Evolutionary conservation across 1,139 yeast species (phyloP), one percentile per base, ranked within the genome.

Genomic region (Pichia sp.): DNA sequence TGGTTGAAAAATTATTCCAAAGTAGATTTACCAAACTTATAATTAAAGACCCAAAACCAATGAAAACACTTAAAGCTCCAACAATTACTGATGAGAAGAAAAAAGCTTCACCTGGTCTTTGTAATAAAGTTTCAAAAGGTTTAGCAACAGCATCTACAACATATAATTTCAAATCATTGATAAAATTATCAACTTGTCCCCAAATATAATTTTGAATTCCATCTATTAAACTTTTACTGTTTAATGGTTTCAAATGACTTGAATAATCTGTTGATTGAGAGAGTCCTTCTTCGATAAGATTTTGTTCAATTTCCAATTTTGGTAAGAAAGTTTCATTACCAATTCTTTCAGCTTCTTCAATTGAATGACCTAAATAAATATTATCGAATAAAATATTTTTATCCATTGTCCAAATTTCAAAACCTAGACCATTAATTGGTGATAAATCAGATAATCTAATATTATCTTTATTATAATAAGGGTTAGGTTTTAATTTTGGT

Each of bases 371-470:
- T 48, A 89, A 59, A 59, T 86, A 88, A 43, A 88, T 77, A 63
- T 88, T 85, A 61, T 85, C 86, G 58, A 89, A 85, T 56, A 84
- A 53, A 38, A 85, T 74, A 40, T 81, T 74, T 35, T 71, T 69
- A 51, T 84, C 83, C 80, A 88, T 81, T 42, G 93, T 77, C 95
- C 96, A 88, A 50, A 88, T 68, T 60, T 89, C 97, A 58, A 89
- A 84, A 4, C 95, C 95, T 41, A 89, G 55, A 8, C 84, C 95
- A 22, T 88, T 91, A 52, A 88, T 76, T 32, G 78, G 72, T 52
- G 74, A 81, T 48, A 85, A 63, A 50, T 77, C 67, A 4, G 81
- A 67, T 9, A 94, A 91, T 7, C 57, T 62, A 2, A 46, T 45
- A 52, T 79, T 85, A 52, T 77, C 79, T 52, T 62, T 77, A 26